phyloP scores from a whole-genome alignment of 345 rosid genomes.

The Carallia brachiata region DNA sequence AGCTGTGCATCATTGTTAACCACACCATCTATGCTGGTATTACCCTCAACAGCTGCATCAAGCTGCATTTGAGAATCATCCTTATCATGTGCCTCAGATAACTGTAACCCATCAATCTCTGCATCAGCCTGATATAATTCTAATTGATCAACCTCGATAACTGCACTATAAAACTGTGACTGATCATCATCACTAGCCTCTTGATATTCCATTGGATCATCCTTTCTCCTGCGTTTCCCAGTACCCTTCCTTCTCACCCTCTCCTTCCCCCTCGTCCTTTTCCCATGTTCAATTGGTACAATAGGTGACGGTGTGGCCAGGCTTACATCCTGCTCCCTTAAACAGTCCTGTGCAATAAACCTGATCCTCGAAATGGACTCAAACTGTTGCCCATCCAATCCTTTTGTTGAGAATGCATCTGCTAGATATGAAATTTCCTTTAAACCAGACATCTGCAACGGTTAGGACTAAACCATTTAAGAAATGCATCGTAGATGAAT shows the following conservation, averaged over 20 bases:
- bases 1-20: constrained; percentile 17
- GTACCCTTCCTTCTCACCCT: constrained; percentile 28
- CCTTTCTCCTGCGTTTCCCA: constrained; percentile 27
- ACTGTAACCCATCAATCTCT: constrained; percentile 16
- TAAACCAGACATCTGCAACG: constrained; percentile 29
- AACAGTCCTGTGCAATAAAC: constrained; percentile 36
- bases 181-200: constrained; percentile 31
- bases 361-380: constrained; percentile 35
- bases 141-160: constrained; percentile 25
- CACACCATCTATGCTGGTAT: constrained; percentile 5
- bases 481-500: neutral
- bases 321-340: constrained; percentile 30
- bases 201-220: constrained; percentile 13
- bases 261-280: constrained; percentile 30
- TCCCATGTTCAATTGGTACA: constrained; percentile 24
- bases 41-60: constrained; percentile 11
- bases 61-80: constrained; percentile 12
- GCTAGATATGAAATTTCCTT: constrained; percentile 31
- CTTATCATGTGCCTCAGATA: constrained; percentile 19
- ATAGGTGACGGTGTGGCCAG: constrained; percentile 10
- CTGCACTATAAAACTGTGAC: constrained; percentile 22
- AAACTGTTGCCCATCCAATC: constrained; percentile 33
- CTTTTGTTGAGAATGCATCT: constrained; percentile 27
- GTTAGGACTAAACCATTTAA: neutral
- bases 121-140: constrained; percentile 13